Percentiles rank a stretch among this genome's conserved stretches.
phyloP scores from a whole-genome alignment of 805 yeast species.

The Nakazawaea molendinolei region DNA sequence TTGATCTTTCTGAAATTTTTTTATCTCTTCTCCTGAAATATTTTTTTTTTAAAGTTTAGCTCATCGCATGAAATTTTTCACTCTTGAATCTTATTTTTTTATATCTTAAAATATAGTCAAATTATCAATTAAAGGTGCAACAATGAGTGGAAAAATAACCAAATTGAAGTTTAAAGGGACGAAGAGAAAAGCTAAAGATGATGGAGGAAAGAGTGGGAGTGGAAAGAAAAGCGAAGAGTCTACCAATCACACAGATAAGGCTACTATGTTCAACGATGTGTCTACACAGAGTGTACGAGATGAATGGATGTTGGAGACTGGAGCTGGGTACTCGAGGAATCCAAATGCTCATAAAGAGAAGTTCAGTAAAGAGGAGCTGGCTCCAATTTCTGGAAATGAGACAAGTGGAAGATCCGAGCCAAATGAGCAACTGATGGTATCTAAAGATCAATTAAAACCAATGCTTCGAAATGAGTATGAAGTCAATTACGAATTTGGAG shows the following conservation, averaged over 20 bases:
- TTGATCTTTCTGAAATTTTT: too few species aligned
- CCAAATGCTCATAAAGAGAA: background rate
- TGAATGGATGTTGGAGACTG: constrained; percentile 6
- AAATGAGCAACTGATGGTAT: too few species aligned
- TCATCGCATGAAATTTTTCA: too few species aligned
- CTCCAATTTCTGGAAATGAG: too few species aligned
- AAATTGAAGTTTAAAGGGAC: constrained; percentile 8
- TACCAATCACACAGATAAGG: too few species aligned
- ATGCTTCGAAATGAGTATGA: constrained; percentile 7
- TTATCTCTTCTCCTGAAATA: background rate
- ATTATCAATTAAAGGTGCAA: background rate
- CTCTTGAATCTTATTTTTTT: background rate
- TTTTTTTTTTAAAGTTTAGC: background rate
- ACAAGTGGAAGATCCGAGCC: too few species aligned
- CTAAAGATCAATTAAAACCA: too few species aligned
- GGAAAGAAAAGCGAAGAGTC: background rate
- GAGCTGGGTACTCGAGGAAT: too few species aligned
- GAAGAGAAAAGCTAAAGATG: background rate
- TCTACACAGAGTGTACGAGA: constrained; percentile 1
- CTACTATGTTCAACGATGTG: too few species aligned
- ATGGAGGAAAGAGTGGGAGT: background rate
- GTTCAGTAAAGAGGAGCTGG: background rate
- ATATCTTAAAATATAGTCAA: background rate
- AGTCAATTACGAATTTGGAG: constrained; percentile 30
- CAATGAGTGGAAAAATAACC: background rate